Evolutionary conservation across 768 basidiomycete species (phyloP).

Genomic region (Leccinum imitatum): DNA sequence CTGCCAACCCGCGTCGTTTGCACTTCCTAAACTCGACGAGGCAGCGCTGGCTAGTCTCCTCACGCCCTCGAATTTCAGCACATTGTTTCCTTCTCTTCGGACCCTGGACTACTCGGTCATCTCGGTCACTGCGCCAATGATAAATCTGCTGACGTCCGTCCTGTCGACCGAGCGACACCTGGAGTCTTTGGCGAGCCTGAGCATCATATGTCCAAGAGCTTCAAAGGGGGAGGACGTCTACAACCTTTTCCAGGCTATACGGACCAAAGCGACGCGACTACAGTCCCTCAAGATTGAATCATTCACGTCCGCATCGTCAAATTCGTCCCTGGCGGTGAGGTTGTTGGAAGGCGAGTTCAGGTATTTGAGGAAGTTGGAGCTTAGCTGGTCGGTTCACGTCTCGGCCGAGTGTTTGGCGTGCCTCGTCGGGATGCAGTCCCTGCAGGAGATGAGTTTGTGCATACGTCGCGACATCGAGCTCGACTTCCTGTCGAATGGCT

Average conservation of each 20-base stretch:
- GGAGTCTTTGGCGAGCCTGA: slow-evolving; percentile 20
- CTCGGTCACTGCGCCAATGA: slow-evolving; percentile 21
- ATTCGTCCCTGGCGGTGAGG: slow-evolving; percentile 15
- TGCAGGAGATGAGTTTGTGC: slow-evolving; percentile 25
- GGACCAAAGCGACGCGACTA: slow-evolving; percentile 19
- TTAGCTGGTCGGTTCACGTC: slow-evolving; percentile 26
- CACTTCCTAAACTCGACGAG: slow-evolving; percentile 27
- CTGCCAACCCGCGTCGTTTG: slow-evolving; percentile 23
- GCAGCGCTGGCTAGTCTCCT: slow-evolving; percentile 22
- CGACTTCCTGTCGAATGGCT: slow-evolving; percentile 14
- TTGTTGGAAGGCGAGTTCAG: slow-evolving; percentile 18
- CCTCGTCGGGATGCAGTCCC: slow-evolving; percentile 21
- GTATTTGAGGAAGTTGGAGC: slow-evolving; percentile 23
- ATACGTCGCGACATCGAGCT: slow-evolving; percentile 20
- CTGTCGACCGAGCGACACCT: slow-evolving; percentile 19
- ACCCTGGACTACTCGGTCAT: slow-evolving; percentile 30
- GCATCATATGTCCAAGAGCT: slow-evolving; percentile 27
- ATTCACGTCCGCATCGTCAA: slow-evolving; percentile 15
- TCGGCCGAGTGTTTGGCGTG: slow-evolving; percentile 23
- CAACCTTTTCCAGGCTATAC: slow-evolving; percentile 25
- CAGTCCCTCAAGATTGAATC: slow-evolving; percentile 25
- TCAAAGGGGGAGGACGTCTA: slow-evolving; percentile 18
- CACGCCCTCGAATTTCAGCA: slow-evolving; percentile 19
- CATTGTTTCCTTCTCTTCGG: slow-evolving; percentile 26
- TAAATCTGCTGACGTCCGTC: slow-evolving; percentile 20